Evolutionary conservation across 1,139 yeast genomes (phyloP).

Genomic region (Zygosaccharomyces pseudobailii): DNA sequence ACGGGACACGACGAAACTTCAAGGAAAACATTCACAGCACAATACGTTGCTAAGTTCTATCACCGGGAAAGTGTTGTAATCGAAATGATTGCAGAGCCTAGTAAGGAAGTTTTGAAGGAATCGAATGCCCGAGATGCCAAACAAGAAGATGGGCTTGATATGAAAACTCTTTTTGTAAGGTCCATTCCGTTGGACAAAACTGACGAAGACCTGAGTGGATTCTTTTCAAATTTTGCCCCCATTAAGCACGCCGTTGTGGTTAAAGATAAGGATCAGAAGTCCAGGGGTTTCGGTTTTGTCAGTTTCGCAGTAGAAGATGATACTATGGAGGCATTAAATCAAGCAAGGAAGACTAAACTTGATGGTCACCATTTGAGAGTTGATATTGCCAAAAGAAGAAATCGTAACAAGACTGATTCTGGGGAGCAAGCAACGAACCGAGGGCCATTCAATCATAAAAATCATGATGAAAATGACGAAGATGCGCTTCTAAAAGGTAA

Average conservation of each 20-base stretch:
- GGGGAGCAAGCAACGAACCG: conserved; percentile 18
- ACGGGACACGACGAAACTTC: too few relatives aligned
- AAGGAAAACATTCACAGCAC: too few relatives aligned
- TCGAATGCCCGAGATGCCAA: conserved; percentile 1
- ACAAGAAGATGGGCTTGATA: conserved; percentile 32
- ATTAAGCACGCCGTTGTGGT: conserved; percentile 96
- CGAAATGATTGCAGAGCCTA: conserved; percentile 7
- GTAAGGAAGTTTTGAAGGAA: not conserved
- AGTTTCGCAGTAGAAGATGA: conserved; percentile 85
- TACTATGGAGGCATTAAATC: conserved; percentile 66
- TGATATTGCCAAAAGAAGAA: conserved; percentile 90
- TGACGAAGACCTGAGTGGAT: conserved; percentile 73
- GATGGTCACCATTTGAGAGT: conserved; percentile 64
- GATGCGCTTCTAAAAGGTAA: conserved; percentile 53
- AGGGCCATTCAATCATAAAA: conserved; percentile 9
- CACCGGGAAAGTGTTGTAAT: not conserved
- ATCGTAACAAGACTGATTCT: conserved; percentile 41
- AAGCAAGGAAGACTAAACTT: conserved; percentile 62
- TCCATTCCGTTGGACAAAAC: conserved; percentile 78
- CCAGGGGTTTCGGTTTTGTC: conserved; percentile 95
- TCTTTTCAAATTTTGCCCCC: conserved; percentile 87
- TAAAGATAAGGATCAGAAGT: conserved; percentile 61
- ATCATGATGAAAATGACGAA: conserved; percentile 18
- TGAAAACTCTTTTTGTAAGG: conserved; percentile 76
- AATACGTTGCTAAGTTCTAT: not conserved